Conservation (phyloP, 2,329 filamentous ascomycete genomes). For the Chaetomiaceae sp. region DNA sequence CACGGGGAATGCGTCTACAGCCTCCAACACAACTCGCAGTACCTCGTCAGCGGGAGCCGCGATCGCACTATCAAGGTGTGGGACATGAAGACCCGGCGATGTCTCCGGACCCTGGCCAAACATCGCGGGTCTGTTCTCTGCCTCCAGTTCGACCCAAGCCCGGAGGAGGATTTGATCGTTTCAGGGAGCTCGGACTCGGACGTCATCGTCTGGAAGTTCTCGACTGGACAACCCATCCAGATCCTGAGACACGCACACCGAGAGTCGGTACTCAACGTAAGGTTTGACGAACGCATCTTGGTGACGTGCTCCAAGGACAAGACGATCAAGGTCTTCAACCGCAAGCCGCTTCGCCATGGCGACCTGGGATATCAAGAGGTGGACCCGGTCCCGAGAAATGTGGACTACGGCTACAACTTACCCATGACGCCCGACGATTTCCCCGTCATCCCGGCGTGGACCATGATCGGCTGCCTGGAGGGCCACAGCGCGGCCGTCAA, state of each 20-base stretch:
- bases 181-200: constrained; percentile 91
- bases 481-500: constrained; percentile 93
- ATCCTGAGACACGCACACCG: constrained; percentile 71
- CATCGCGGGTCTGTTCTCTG: constrained; percentile 88
- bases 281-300: constrained; percentile 85
- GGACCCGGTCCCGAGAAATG: constrained; percentile 48
- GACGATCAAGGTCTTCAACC: constrained; percentile 94
- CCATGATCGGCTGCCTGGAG: constrained; percentile 71
- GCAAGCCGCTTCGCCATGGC: constrained; percentile 59
- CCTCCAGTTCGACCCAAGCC: constrained; percentile 86
- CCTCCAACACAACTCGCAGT: constrained; percentile 80
- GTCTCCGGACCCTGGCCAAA: constrained; percentile 65
- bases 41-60: constrained; percentile 87
- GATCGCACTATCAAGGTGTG: constrained; percentile 86
- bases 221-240: constrained; percentile 78
- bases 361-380: constrained; percentile 53
- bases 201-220: constrained; percentile 90
- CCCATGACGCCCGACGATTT: constrained; percentile 43
- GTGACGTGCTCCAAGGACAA: constrained; percentile 98
- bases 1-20: constrained; percentile 94
- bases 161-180: constrained; percentile 86
- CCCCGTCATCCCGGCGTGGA: constrained; percentile 60
- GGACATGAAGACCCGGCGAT: constrained; percentile 75
- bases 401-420: constrained; percentile 52
- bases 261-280: constrained; percentile 89